phyloP scores from a whole-genome alignment of 2,329 filamentous ascomycete genomes.

The Beauveria rudraprayagi region DNA sequence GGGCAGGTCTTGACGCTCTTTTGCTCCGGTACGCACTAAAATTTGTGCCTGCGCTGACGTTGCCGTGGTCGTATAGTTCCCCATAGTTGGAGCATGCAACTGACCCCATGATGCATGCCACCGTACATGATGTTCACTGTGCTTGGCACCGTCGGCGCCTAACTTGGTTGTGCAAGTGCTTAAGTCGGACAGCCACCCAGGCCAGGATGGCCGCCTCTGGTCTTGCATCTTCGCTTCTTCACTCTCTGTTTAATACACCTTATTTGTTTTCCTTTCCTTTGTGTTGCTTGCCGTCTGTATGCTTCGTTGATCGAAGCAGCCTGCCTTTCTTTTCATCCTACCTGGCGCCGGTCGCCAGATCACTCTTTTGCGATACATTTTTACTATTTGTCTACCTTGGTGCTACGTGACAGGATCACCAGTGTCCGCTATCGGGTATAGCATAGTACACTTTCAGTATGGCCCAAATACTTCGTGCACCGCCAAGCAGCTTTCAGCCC shows the following conservation, averaged over 20 bases:
- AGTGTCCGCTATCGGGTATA: slow-evolving; percentile 8
- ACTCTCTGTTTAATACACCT: slow-evolving; percentile 20
- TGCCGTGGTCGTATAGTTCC: not conserved
- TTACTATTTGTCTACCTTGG: slow-evolving; percentile 5
- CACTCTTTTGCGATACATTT: slow-evolving; percentile 15
- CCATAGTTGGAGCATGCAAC: not conserved
- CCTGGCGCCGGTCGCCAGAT: slow-evolving; percentile 31
- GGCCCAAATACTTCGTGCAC: slow-evolving; percentile 3
- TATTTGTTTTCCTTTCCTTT: slow-evolving; percentile 24
- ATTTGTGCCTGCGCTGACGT: not conserved
- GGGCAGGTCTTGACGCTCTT: not conserved
- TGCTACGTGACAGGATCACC: slow-evolving; percentile 7
- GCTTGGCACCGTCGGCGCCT: not conserved
- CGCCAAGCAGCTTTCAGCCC: slow-evolving; percentile 31
- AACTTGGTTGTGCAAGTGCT: not conserved
- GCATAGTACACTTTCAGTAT: slow-evolving; percentile 5
- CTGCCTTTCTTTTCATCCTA: slow-evolving; percentile 28
- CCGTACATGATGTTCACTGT: not conserved
- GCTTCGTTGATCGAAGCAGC: slow-evolving; percentile 39
- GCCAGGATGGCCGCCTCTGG: slow-evolving; percentile 15
- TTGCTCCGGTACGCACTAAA: not conserved
- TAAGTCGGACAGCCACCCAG: slow-evolving; percentile 15
- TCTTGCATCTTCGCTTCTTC: slow-evolving; percentile 26
- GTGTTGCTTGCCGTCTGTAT: slow-evolving; percentile 19
- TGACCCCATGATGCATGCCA: slow-evolving; percentile 5